phyloP scores from a whole-genome alignment of 2,329 filamentous ascomycete species.

The Mariannaea sp. region DNA sequence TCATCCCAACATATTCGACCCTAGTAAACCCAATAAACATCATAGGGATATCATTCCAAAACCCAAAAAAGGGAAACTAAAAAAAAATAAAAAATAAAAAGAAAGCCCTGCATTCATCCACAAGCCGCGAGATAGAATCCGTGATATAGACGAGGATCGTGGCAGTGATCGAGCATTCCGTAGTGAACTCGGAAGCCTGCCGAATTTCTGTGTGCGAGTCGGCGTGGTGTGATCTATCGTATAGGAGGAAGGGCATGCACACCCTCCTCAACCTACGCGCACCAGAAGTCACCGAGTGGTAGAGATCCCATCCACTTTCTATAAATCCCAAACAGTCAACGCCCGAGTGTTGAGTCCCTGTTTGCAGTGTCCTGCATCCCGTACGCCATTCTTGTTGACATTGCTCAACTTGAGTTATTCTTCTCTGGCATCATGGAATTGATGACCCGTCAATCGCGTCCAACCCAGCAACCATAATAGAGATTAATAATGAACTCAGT shows the following conservation, averaged over 20 bases:
- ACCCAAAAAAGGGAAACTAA: too few species aligned
- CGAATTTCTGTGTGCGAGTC: conserved; percentile 9
- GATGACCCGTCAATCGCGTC: conserved; percentile 1
- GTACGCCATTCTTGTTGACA: conserved; percentile 5
- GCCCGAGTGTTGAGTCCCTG: conserved; percentile 4
- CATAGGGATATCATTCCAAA: conserved; percentile 17
- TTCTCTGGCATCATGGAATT: conserved; percentile 1
- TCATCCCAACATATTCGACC: background rate
- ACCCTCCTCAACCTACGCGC: conserved; percentile 12
- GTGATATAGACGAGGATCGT: background rate
- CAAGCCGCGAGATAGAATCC: conserved; percentile 8
- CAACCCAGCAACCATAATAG: background rate
- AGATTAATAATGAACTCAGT: background rate
- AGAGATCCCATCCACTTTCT: conserved; percentile 11
- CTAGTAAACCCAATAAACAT: conserved; percentile 10
- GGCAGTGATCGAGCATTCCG: conserved; percentile 6
- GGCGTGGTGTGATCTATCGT: conserved; percentile 17
- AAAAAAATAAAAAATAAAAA: conserved; percentile 3
- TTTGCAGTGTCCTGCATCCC: conserved; percentile 4
- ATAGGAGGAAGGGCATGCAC: conserved; percentile 13
- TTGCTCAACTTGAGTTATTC: background rate
- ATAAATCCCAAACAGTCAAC: conserved; percentile 13
- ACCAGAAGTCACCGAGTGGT: conserved; percentile 8
- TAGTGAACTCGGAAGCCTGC: conserved; percentile 2
- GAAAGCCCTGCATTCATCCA: background rate